phyloP scores from a whole-genome alignment of 768 basidiomycete species.

The Naganishia vishniacii region DNA sequence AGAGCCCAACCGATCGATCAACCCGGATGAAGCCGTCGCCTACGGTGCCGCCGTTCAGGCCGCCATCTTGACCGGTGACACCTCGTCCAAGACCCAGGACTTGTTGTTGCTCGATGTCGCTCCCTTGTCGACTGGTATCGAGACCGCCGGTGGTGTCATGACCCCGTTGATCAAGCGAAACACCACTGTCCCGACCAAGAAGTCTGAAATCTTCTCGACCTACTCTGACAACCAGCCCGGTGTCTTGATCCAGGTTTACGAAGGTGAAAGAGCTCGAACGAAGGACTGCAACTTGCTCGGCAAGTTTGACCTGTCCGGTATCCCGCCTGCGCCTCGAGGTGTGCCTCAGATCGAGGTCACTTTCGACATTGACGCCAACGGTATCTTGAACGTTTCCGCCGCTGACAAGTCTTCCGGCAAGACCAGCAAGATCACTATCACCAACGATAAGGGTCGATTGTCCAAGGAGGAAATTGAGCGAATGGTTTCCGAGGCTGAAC shows the following conservation, averaged over 20 bases:
- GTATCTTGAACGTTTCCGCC: constrained; percentile 52
- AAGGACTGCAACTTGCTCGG: constrained; percentile 98
- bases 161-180: constrained; percentile 95
- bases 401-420: constrained; percentile 52
- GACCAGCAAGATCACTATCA: constrained; percentile 79
- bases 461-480: constrained; percentile 59
- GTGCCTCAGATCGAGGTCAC: constrained; percentile 53
- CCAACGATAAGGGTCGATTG: constrained; percentile 90
- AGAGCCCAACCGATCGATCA: constrained; percentile 92
- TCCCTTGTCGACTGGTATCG: constrained; percentile 96
- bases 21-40: constrained; percentile 98
- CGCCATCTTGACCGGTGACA: constrained; percentile 94
- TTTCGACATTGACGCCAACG: constrained; percentile 68
- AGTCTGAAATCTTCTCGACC: constrained; percentile 95
- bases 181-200: constrained; percentile 96
- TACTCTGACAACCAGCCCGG: constrained; percentile 89
- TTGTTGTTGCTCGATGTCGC: constrained; percentile 93
- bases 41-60: constrained; percentile 99
- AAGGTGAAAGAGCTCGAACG: constrained; percentile 93
- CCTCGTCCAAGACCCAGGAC: constrained; percentile 82
- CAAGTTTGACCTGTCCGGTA: constrained; percentile 64
- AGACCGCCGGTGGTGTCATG: constrained; percentile 97
- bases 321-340: constrained; percentile 53
- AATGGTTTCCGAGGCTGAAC: constrained; percentile 58
- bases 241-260: constrained; percentile 93